A percentile compares a stretch with the other conserved stretches of the same genome.
These are phyloP conservation scores for Eucalyptus paniculata DNA, from an alignment of 345 rosid genomes.

Conservation along the genomic window DNA sequence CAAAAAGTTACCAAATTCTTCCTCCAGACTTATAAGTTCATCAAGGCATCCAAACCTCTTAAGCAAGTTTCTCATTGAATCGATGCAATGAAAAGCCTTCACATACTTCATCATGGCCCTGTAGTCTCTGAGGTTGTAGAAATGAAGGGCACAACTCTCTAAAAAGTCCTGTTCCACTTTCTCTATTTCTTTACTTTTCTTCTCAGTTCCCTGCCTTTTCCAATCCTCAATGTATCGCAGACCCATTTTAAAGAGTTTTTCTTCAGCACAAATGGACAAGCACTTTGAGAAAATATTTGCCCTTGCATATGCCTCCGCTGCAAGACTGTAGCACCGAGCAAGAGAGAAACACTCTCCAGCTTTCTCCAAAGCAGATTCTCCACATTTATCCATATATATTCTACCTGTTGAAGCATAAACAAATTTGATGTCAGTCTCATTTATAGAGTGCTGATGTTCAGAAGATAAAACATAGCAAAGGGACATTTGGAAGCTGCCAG, in stretches of 20 bases:
- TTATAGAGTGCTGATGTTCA: background rate
- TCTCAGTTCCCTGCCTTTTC: constrained; percentile 6
- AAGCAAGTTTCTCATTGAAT: constrained; percentile 11
- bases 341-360: too few relatives aligned
- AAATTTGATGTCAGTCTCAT: background rate
- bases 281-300: constrained; percentile 19
- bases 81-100: constrained; percentile 6
- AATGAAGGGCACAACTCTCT: constrained; percentile 20
- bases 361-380: constrained; percentile 11
- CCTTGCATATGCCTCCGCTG: constrained; percentile 11
- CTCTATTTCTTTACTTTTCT: background rate
- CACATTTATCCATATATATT: constrained; percentile 23
- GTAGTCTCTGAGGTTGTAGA: constrained; percentile 4
- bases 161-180: constrained; percentile 19
- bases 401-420: constrained; percentile 6
- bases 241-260: constrained; percentile 28
- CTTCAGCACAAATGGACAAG: constrained; percentile 13
- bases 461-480: background rate
- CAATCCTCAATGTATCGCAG: constrained; percentile 18
- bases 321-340: too few relatives aligned
- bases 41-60: constrained; percentile 7
- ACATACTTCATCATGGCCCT: constrained; percentile 22
- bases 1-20: constrained; percentile 17
- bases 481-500: background rate
- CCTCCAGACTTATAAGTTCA: constrained; percentile 23